Evolutionary conservation across 805 yeast genomes (phyloP), one percentile per base, ranked within the genome.

Genomic region (Kazachstania psychrophila): DNA sequence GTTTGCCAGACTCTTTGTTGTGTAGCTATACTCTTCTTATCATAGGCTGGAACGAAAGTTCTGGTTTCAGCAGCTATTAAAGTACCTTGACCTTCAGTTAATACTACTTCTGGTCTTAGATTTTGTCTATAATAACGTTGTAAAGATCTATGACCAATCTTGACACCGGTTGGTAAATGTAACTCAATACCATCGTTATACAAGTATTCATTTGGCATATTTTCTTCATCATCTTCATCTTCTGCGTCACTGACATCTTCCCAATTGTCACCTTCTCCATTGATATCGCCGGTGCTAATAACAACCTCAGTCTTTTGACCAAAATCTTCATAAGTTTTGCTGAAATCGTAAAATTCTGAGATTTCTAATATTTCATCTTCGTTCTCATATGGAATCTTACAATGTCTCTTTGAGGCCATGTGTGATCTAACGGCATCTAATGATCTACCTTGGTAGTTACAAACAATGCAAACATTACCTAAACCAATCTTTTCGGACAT

Each of bases 351-450:
- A 52, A 84, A 92, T 38, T 87, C 94, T 0, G 94, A 78, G 14
- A 89, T 73, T 59, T 92, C 98, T 39, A 85, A 65, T 56, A 79
- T 83, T 51, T 88, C 94, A 46, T 80, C 77, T 41, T 82, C 87
- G 4, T 72, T 58, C 49, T 92, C 96, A 58, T 85, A 92, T 3
- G 97, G 97, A 36, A 92, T 76, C 54, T 73, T 73, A 66, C 88
- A 82, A 60, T 92, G 98, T 45, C 82, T 75, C 64, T 92, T 92
- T 17, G 80, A 68, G 7, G 70, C 43, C 96, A 92, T 87, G 57
- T 92, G 98, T 19, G 86, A 88, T 52, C 95, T 78, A 2, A 81
- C 92, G 16, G 95, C 84, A 48, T 84, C 94, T 20, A 89, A 56
- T 22, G 82, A 73, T 51, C 77, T 72, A 18, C 96, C 96, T 64